A percentile compares a stretch with the other conserved stretches of the same genome.
Conservation (phyloP, 2,329 filamentous ascomycete genomes). For the Hypoxylon sp. region DNA sequence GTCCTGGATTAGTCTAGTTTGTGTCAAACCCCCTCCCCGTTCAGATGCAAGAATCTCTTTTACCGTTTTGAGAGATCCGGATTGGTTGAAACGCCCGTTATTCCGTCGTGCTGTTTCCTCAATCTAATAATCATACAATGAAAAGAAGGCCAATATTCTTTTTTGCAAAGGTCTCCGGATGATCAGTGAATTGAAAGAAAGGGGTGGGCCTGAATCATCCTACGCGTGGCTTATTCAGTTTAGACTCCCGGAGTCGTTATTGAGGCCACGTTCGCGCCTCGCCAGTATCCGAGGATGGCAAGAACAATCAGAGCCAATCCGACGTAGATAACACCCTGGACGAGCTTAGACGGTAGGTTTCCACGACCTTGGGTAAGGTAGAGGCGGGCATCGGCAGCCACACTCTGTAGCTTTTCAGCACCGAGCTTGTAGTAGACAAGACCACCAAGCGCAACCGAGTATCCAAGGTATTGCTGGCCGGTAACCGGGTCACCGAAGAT, state of each 20-base stretch:
- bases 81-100: not conserved
- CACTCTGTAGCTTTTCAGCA: not conserved
- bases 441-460: not conserved
- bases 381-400: not conserved
- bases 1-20: conserved; percentile 2
- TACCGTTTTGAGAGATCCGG: not conserved
- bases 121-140: conserved; percentile 3
- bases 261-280: not conserved
- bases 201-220: not conserved
- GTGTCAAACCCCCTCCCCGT: not conserved
- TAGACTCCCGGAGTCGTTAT: conserved; percentile 3
- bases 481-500: conserved; percentile 3
- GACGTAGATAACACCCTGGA: not conserved
- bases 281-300: conserved; percentile 1
- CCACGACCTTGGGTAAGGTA: conserved; percentile 2
- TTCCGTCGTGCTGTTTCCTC: not conserved
- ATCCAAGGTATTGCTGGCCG: not conserved
- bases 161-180: not conserved
- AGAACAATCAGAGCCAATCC: conserved; percentile 2
- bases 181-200: conserved; percentile 1
- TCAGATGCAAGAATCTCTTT: conserved; percentile 1
- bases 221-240: not conserved
- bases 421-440: conserved; percentile 4
- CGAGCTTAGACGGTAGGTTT: not conserved
- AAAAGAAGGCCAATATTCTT: not conserved